Conservation (phyloP, 169 alveolate genomes). For the Amoebophrya sp. region DNA sequence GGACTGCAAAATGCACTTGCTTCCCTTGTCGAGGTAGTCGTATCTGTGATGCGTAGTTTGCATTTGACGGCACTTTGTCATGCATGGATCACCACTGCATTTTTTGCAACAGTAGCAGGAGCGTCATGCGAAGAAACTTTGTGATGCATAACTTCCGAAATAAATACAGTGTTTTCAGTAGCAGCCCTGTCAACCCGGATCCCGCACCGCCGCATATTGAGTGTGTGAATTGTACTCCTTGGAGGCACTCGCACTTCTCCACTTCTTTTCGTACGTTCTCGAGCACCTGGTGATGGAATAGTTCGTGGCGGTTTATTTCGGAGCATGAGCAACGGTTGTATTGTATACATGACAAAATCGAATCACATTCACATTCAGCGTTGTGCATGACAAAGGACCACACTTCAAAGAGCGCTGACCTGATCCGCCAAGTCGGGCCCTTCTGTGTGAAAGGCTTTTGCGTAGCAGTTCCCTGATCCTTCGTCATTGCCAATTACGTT, state of each 20-base stretch:
- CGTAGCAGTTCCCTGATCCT: slow-evolving; percentile 39
- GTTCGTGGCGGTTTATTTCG: background rate
- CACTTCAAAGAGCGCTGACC: no score
- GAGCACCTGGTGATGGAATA: background rate
- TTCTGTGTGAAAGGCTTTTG: slow-evolving; percentile 34
- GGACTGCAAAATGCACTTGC: slow-evolving; percentile 31
- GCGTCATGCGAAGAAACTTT: no score
- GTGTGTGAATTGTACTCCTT: slow-evolving; percentile 29
- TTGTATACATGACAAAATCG: background rate
- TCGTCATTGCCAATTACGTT: slow-evolving; percentile 24
- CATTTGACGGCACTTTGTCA: no score
- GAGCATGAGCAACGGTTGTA: background rate
- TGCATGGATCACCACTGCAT: no score
- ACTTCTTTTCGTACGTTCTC: slow-evolving; percentile 12
- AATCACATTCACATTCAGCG: no score
- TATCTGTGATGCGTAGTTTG: no score
- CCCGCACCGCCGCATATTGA: slow-evolving; percentile 32
- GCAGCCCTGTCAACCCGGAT: slow-evolving; percentile 11
- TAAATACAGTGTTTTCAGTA: slow-evolving; percentile 17
- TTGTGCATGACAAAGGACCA: no score
- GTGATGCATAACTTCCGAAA: no score
- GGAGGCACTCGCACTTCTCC: slow-evolving; percentile 33
- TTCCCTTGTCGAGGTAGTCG: slow-evolving; percentile 25
- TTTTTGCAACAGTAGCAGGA: no score
- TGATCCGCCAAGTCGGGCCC: slow-evolving; percentile 35